Evolutionary conservation across 768 basidiomycete species (phyloP).

Genomic region (Galerina marginata): DNA sequence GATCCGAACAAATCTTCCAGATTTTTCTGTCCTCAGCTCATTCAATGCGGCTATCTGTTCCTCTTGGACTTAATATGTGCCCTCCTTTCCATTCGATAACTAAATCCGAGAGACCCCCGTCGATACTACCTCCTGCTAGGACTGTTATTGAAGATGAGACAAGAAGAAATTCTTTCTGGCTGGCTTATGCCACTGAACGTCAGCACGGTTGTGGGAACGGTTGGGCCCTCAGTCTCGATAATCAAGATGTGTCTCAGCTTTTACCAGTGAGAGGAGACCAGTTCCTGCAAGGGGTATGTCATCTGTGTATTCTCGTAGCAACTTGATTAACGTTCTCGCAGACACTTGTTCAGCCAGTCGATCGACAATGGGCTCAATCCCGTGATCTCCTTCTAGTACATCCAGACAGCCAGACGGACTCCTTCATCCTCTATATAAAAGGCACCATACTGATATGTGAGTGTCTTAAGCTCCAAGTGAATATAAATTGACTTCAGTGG

Average conservation of each 20-base stretch:
- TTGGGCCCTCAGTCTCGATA: slow-evolving; percentile 75
- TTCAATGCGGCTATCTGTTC: slow-evolving; percentile 61
- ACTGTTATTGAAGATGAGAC: slow-evolving; percentile 73
- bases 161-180: slow-evolving; percentile 75
- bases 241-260: slow-evolving; percentile 74
- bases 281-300: slow-evolving; percentile 65
- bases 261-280: slow-evolving; percentile 66
- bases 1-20: slow-evolving; percentile 36
- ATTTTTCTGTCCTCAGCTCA: slow-evolving; percentile 64
- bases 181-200: slow-evolving; percentile 72
- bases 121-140: slow-evolving; percentile 63
- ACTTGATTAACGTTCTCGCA: slow-evolving; percentile 24
- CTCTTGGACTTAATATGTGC: slow-evolving; percentile 73
- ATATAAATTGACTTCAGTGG: not conserved
- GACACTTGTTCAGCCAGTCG: slow-evolving; percentile 52
- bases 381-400: slow-evolving; percentile 65
- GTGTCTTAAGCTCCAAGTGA: slow-evolving; percentile 14
- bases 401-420: slow-evolving; percentile 66
- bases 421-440: slow-evolving; percentile 76
- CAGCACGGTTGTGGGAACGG: slow-evolving; percentile 71
- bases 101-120: slow-evolving; percentile 59
- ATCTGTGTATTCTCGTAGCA: not conserved
- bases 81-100: slow-evolving; percentile 70
- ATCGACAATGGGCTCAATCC: slow-evolving; percentile 73
- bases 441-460: slow-evolving; percentile 66